Evolutionary conservation across 306 rosid species (phyloP), one percentile per base, ranked within the genome.

Genomic region (Glycine latifolia): DNA sequence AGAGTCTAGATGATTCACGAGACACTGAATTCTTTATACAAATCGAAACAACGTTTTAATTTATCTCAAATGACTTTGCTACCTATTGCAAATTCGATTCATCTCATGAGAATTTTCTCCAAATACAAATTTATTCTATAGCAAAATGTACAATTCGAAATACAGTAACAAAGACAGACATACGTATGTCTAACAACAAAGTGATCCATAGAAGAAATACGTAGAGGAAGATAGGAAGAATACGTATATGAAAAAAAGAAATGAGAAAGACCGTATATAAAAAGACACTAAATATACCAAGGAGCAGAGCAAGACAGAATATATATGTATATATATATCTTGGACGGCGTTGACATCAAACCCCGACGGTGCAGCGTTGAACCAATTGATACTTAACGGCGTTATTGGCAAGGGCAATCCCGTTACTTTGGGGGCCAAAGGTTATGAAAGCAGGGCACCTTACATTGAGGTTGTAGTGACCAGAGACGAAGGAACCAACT

Each of bases 301-400:
- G 35, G 3, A n/a, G 31, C 15, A 55, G 31, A 26, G 31, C 31
- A 55, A 35, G 54, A 44, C 31, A n/a, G 11, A 12, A 20, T 20
- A 20, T 20, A 20, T 20, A 20, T 20, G 20, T 20, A 1, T 35
- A 0, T 2, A 8, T 39, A 66, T 39, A n/a, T 67, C 0, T 61
- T 43, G 9, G 47, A 43, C 9, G 47, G 47, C 44, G 44, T 39
- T 39, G 31, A 26, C 31, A 84, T 47, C 91, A 96, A 7, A 92
- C 88, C 35, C 89, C 86, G 17, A 93, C 98, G 5, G 80, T 59
- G 90, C 99, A 96, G 6, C 82, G 86, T 87, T 92, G 97, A 9
- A 89, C 92, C 20, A 96, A 13, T 82, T 91, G 97, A 80, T 89
- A 96, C 97, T 93, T 96, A 35, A 96, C 47, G 80, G 94, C 98